These are phyloP conservation scores for Cutaneotrichosporon sp. DNA, from an alignment of 1,284 basidiomycete genomes.

Conservation along the genomic window DNA sequence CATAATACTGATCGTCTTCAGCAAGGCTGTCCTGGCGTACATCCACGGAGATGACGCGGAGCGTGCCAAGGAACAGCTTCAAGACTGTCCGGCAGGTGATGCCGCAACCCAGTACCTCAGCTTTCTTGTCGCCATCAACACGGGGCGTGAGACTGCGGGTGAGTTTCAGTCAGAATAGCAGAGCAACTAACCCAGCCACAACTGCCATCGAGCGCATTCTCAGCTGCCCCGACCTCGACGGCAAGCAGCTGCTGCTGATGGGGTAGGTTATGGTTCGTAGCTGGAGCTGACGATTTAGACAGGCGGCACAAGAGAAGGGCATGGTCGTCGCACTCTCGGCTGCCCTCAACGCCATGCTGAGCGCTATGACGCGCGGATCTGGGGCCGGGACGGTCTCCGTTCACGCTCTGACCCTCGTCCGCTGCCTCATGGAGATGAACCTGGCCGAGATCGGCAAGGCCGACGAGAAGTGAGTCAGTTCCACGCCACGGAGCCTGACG, in stretches of 20 bases:
- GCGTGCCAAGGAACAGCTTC: conserved; percentile 7
- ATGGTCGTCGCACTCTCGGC: background rate
- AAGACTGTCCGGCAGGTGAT: conserved; percentile 16
- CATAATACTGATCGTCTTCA: conserved; percentile 10
- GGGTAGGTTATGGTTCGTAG: conserved; percentile 6
- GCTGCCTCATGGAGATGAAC: conserved; percentile 16
- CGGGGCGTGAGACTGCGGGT: conserved; percentile 13
- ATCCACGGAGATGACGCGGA: conserved; percentile 11
- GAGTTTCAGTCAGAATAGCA: background rate
- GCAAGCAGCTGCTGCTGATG: conserved; percentile 25
- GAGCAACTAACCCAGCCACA: background rate
- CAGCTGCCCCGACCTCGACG: conserved; percentile 23
- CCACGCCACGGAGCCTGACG: background rate
- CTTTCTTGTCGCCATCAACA: conserved; percentile 20
- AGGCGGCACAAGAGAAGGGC: conserved; percentile 14
- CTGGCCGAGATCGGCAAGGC: conserved; percentile 6
- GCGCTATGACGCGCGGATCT: background rate
- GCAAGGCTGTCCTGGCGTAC: conserved; percentile 14
- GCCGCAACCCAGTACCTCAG: conserved; percentile 28
- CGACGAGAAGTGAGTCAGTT: background rate
- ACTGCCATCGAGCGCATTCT: conserved; percentile 22
- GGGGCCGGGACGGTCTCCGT: background rate
- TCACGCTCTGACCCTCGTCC: conserved; percentile 9
- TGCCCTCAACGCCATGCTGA: conserved; percentile 3
- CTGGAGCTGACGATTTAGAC: conserved; percentile 5